Base-by-base conservation (phyloP, 2,329 filamentous ascomycete species). In the Microsporum audouinii region DNA sequence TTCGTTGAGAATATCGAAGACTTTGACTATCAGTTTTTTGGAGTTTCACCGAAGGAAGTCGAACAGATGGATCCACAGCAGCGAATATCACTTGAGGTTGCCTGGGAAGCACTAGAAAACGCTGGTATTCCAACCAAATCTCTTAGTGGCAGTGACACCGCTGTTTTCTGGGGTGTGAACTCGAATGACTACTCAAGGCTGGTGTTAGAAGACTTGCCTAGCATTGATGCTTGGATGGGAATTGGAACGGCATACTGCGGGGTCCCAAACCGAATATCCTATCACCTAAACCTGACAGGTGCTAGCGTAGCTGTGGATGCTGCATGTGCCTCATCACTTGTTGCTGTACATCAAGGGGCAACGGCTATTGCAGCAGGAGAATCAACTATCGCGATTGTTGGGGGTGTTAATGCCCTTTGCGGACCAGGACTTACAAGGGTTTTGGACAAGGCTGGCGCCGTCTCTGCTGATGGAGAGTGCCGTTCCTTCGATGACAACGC, bases 361-460 rank as follows among this genome's bases (percentile, higher is more conserved):
- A 62, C 66, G 17, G 62, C 57, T 14, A 57, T 71, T 1, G 60
- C 65, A 47, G 61, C 49, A 8, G 64, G 68, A 1, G 65, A 71
- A 7, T 64, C 45, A 17, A 64, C 64, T 4, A 62, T 69, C 1
- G 51, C 72, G 4, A 31, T 60, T 14, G 61, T 57, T 27, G 53
- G 10, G 8, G 55, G 43, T 4, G n/a, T 60, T 38, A 66, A 57
- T 29, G 14, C 64, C 2, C 62, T 65, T 1, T 57, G 63, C 14
- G 63, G 63, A 3, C 55, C 61, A n/a, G 65, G 65, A 41, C 17
- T 60, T 38, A 38, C 33, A 12, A 38, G 34, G 7, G 49, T 23
- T 14, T 27, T 55, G 8, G 38, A 41, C 49, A 55, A 71, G 88
- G 88, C 84, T 84, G 45, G 23, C 4, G 89, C 89, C 73, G 63